Base-by-base conservation (phyloP, 352 stramenopile species). In the Globisporangium paroecandrum region DNA sequence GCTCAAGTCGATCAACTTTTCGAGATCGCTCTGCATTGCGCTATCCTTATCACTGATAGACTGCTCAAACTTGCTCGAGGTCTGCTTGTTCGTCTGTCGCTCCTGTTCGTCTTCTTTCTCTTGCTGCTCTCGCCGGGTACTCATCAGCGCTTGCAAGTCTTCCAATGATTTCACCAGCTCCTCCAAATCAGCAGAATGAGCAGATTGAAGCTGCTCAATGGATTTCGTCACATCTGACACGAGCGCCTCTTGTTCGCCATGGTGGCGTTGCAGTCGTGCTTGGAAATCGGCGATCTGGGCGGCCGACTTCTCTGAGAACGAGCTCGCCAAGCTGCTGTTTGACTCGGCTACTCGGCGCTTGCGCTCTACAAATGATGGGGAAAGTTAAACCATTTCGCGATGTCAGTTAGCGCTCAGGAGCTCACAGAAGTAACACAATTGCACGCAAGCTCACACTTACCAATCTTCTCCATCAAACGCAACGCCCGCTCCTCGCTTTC, bases 401-500 rank as follows among this genome's bases (percentile, higher is more conserved):
- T 25, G 22, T 12, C 55, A 43, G 41, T 49, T 41, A 20, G 27
- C 27, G 6, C 7, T 9, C n/a, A 51, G 22, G 27, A 62, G 25
- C 10, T 20, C 25, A 58, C 47, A 51, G 13, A 62, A 63, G 22
- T 0, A 18, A 12, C 32, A 62, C 32, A 49, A n/a, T 2, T 7
- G 49, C n/a, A 56, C 22, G 3, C n/a, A 29, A 46, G 18, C 12
- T 20, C 12, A 25, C 3, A 59, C 77, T 36, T 69, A 78, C 77
- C 73, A 41, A 93, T 89, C 57, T 90, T 91, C 7, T 74, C 70
- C 20, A 83, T 59, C 41, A 94, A 64, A 34, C 77, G 65, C n/a
- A 73, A 58, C 0, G 70, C 71, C 12, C 76, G 74, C n/a, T 77
- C 68, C 69, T 93, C 80, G 54, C 84, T 90, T 13, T 85, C 80